Evolutionary conservation across 768 basidiomycete genomes (phyloP), one percentile per base, ranked within the genome.

Genomic region (Boletellus emodensis): DNA sequence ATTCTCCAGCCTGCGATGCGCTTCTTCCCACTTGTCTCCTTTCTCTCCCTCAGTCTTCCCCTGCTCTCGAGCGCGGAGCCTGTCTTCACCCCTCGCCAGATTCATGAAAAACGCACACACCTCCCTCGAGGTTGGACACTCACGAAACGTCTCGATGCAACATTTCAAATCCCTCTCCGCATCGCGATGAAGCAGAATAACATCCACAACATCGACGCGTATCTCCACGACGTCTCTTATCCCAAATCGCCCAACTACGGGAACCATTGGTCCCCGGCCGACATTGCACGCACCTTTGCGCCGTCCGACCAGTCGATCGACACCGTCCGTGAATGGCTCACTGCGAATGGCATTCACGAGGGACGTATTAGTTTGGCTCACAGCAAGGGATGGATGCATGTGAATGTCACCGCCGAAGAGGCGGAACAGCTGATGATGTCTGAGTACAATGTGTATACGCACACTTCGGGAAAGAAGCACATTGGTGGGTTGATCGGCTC

Each of bases 61-160:
- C 36, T 61, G 9, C 32, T 59, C 38, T 51, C 62, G 2, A 40
- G 60, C 8, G 62, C 60, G n/a, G 42, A 44, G 26, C 46, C 62
- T 18, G 36, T 42, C 14, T 38, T 43, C 40, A 51, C 52, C 18
- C 46, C 53, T 20, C 59, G 68, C 57, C 60, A 61, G 48, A 46
- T 74, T 26, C 75, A 76, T 51, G 75, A 75, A 56, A 71, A 63
- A 45, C 73, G 74, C 47, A 64, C 62, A n/a, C 55, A 40, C 18
- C 57, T 65, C 3, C 74, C 75, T 7, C 4, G 46, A 2, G 62
- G 62, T 7, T 80, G 77, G 76, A 52, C 58, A 7, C 58, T 67
- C 14, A 56, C 67, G 14, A 69, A 71, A 34, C 64, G 70, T 39
- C 70, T 71, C 38, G 62, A 68, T 9, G 51, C 71, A n/a, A 56